A percentile compares a stretch with the other conserved stretches of the same genome.
phyloP scores from a whole-genome alignment of 2,329 filamentous ascomycete species.

The Didymella exigua region DNA sequence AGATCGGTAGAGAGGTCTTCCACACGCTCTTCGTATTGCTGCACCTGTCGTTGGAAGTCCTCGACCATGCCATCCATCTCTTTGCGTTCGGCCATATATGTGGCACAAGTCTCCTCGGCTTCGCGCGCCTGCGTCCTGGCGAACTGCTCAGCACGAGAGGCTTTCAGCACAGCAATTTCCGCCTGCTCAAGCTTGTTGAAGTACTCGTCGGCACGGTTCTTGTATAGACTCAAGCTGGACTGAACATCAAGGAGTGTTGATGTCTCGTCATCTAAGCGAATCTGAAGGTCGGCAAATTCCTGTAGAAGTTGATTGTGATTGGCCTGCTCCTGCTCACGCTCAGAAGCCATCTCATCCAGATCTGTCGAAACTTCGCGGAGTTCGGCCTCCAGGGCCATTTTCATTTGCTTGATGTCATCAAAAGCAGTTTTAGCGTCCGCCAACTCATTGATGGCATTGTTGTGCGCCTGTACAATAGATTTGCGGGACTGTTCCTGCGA shows the following conservation, averaged over 20 bases:
- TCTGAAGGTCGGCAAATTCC: constrained; percentile 92
- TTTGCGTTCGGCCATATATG: constrained; percentile 89
- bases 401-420: constrained; percentile 83
- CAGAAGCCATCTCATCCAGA: constrained; percentile 76
- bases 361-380: constrained; percentile 84
- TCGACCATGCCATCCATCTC: constrained; percentile 87
- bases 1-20: constrained; percentile 92
- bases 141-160: constrained; percentile 89
- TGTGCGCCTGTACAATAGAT: constrained; percentile 81
- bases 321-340: constrained; percentile 84
- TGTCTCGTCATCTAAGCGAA: constrained; percentile 85
- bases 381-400: constrained; percentile 80
- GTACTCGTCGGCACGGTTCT: constrained; percentile 90
- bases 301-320: constrained; percentile 87
- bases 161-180: constrained; percentile 93
- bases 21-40: constrained; percentile 86
- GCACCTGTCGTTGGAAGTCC: constrained; percentile 86
- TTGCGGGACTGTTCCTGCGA: constrained; percentile 89
- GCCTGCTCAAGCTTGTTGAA: constrained; percentile 97
- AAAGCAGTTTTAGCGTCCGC: constrained; percentile 85
- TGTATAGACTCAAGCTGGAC: constrained; percentile 86
- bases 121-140: constrained; percentile 88
- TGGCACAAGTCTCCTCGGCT: constrained; percentile 87
- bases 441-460: constrained; percentile 82
- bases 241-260: constrained; percentile 84